Conservation (phyloP, 805 yeast species). For the Debaryomyces hansenii region DNA sequence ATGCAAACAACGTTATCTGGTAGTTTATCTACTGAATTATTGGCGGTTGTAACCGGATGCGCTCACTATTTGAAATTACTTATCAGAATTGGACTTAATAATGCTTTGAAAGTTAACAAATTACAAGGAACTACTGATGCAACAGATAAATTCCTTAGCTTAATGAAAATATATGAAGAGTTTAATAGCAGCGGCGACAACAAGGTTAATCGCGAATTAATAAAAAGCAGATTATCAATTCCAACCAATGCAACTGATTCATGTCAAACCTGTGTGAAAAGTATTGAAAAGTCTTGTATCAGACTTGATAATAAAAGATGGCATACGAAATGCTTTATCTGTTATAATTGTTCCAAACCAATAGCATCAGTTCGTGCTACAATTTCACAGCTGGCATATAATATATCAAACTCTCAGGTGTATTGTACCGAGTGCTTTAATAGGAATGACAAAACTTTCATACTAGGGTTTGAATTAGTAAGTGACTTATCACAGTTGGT, state of each 20-base stretch:
- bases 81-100: conserved; percentile 75
- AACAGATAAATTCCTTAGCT: conserved; percentile 58
- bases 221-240: conserved; percentile 37
- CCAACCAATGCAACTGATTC: conserved; percentile 69
- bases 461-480: conserved; percentile 56
- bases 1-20: conserved; percentile 36
- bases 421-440: conserved; percentile 66
- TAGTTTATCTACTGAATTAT: conserved; percentile 60
- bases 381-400: conserved; percentile 48
- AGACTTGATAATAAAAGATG: conserved; percentile 64
- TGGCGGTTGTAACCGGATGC: conserved; percentile 82
- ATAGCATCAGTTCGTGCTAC: conserved; percentile 22
- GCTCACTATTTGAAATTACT: conserved; percentile 90
- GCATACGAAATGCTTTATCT: conserved; percentile 76
- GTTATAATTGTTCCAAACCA: conserved; percentile 54
- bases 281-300: conserved; percentile 84
- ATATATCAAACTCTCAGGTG: conserved; percentile 33
- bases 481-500: conserved; percentile 72
- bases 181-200: conserved; percentile 2
- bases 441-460: conserved; percentile 40
- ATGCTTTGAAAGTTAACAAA: conserved; percentile 70
- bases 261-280: conserved; percentile 68
- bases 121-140: conserved; percentile 57
- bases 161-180: conserved; percentile 17
- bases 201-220: conserved; percentile 8